phyloP scores from a whole-genome alignment of 495 filamentous ascomycete species.

The Penicillium daleae region DNA sequence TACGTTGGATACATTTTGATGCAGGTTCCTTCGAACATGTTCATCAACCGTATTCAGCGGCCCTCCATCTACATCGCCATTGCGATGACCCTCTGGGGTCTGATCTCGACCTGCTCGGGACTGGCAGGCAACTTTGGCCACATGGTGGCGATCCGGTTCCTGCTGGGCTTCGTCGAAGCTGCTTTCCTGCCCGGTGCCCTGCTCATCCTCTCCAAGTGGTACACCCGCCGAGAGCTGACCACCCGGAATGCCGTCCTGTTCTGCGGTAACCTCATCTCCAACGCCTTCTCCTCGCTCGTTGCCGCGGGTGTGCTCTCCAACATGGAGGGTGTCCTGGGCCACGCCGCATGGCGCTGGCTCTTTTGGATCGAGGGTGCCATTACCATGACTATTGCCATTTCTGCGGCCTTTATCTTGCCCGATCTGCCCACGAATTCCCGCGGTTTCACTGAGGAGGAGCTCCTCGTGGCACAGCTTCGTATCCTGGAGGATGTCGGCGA shows the following conservation, averaged over 20 bases:
- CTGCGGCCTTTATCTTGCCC: slow-evolving; percentile 65
- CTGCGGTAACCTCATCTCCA: slow-evolving; percentile 55
- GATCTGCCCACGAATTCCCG: slow-evolving; percentile 74
- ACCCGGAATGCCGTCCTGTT: slow-evolving; percentile 48
- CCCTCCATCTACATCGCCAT: slow-evolving; percentile 66
- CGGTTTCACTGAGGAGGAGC: slow-evolving; percentile 71
- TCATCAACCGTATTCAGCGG: slow-evolving; percentile 47
- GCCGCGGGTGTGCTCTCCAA: slow-evolving; percentile 48
- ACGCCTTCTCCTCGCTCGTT: slow-evolving; percentile 68
- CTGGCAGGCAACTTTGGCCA: slow-evolving; percentile 58
- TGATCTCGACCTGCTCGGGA: slow-evolving; percentile 63
- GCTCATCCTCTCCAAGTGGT: slow-evolving; percentile 53
- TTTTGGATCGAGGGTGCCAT: slow-evolving; percentile 55
- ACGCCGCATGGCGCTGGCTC: slow-evolving; percentile 67
- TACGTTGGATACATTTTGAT: slow-evolving; percentile 61
- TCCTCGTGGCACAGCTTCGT: slow-evolving; percentile 66
- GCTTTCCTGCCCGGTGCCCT: slow-evolving; percentile 49
- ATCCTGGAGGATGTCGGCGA: slow-evolving; percentile 79
- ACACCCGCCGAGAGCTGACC: slow-evolving; percentile 48
- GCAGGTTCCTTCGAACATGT: slow-evolving; percentile 44
- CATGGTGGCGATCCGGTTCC: slow-evolving; percentile 66
- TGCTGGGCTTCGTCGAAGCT: slow-evolving; percentile 63
- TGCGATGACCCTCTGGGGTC: slow-evolving; percentile 68
- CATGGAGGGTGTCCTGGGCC: slow-evolving; percentile 45
- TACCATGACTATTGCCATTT: slow-evolving; percentile 37